A percentile compares a stretch with the other conserved stretches of the same genome.
Conservation (phyloP, 2,329 filamentous ascomycete species). For the Xylaria sp. region DNA sequence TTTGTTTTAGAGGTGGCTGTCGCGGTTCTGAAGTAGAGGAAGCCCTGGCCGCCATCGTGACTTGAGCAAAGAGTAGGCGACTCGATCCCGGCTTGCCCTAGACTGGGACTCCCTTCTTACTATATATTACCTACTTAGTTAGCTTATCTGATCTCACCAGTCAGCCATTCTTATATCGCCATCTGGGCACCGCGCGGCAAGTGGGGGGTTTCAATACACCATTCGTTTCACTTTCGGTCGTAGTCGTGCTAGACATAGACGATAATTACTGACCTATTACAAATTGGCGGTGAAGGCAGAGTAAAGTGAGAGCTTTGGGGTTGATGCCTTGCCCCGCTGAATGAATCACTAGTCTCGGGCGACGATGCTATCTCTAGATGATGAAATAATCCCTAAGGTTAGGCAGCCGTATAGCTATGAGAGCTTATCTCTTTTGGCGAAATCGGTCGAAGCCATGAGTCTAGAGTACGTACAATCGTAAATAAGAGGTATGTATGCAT, state of each 20-base stretch:
- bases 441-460: not conserved
- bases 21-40: slow-evolving; percentile 20
- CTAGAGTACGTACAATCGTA: not conserved
- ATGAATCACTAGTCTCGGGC: not conserved
- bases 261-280: slow-evolving; percentile 31
- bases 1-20: slow-evolving; percentile 42
- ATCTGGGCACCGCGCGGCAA: slow-evolving; percentile 27
- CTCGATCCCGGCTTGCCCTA: not conserved
- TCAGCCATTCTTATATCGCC: slow-evolving; percentile 23
- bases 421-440: not conserved
- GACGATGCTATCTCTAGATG: not conserved
- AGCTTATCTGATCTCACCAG: slow-evolving; percentile 27
- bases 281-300: slow-evolving; percentile 12
- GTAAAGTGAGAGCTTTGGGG: not conserved
- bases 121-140: not conserved
- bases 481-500: no score
- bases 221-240: slow-evolving; percentile 6
- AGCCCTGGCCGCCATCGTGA: slow-evolving; percentile 12
- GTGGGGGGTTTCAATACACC: slow-evolving; percentile 26
- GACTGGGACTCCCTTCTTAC: slow-evolving; percentile 4
- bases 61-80: not conserved
- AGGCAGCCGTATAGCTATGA: not conserved
- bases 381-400: not conserved
- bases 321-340: not conserved
- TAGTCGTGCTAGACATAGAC: slow-evolving; percentile 6